Base-by-base conservation (phyloP, 1,284 basidiomycete species). In the Ceratobasidium sp. region DNA sequence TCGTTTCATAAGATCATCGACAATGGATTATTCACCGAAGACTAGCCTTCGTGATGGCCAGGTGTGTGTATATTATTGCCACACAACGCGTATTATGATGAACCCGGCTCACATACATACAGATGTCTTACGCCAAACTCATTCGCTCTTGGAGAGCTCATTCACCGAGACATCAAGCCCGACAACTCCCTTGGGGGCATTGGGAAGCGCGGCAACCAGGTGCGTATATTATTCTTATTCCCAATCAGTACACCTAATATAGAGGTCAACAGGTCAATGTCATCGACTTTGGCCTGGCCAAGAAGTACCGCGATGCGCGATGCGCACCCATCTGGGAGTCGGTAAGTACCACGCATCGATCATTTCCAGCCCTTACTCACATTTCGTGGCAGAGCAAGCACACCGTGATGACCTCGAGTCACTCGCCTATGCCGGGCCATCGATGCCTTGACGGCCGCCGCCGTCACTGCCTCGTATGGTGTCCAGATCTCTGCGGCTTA, bases 291-390 rank as follows among this genome's bases (percentile, higher is more conserved):
- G 98, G 98, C 88, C 90, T 99, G 75, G 97, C 98, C 62, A 99
- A 99, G 90, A 99, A 99, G 88, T 99, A 98, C 90, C 97, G 80
- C 95, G 97, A 78, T 99, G 99, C 90, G 99, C 97, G 0, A 99
- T 99, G 89, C 99, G 99, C 88, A 99, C 97, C 60, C 98, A 99
- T 84, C 87, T 99, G 83, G 98, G 97, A 83, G 97, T 98, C 77
- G 88, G 83, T 84, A 77, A 81, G 81, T 82, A n/a, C 38, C n/a
- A 27, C 7, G 52, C 10, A n/a, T n/a, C 27, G 20, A 55, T 23
- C 27, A 8, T 55, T 27, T 27, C 27, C 5, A 55, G 8, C 27
- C 27, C 3, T 30, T 14, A 23, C 27, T 55, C 30, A 55, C 16
- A 12, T 10, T 44, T 10, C 41, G 41, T 46, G 6, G 62, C 44